Conservation (phyloP, 352 stramenopile species). For the Phytophthora pini region DNA sequence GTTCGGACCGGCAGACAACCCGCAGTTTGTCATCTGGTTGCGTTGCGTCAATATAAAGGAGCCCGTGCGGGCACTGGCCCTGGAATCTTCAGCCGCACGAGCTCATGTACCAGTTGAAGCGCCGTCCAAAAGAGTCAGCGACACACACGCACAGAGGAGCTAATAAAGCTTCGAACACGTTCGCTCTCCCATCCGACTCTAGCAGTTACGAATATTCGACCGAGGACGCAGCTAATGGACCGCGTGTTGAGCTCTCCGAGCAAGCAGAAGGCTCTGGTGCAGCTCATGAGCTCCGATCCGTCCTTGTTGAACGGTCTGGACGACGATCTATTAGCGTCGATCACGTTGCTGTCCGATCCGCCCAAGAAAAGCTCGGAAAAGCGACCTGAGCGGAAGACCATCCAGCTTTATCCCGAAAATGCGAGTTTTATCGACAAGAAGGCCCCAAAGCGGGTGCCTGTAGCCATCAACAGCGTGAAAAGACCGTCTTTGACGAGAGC, state of each 20-base stretch:
- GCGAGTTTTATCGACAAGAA: slow-evolving; percentile 18
- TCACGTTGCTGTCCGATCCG: slow-evolving; percentile 39
- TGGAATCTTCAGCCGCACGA: slow-evolving; percentile 12
- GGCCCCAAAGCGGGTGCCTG: slow-evolving; percentile 1
- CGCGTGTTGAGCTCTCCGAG: slow-evolving; percentile 36
- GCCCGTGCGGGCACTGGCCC: slow-evolving; percentile 15
- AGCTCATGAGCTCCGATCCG: slow-evolving; percentile 53
- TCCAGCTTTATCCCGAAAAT: slow-evolving; percentile 37
- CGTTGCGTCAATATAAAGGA: slow-evolving; percentile 24
- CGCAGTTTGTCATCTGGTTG: slow-evolving; percentile 10
- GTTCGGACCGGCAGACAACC: slow-evolving; percentile 26
- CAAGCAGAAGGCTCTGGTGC: slow-evolving; percentile 57
- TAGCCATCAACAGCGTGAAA: slow-evolving; percentile 6
- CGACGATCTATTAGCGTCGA: slow-evolving; percentile 42
- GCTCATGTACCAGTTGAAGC: slow-evolving; percentile 28
- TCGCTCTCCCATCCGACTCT: neutral
- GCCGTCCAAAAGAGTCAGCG: slow-evolving; percentile 14
- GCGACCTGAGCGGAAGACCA: slow-evolving; percentile 18
- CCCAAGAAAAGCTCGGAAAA: slow-evolving; percentile 7
- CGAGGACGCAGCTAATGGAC: slow-evolving; percentile 25
- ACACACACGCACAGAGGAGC: neutral
- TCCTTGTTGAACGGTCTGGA: slow-evolving; percentile 49
- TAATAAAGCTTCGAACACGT: slow-evolving; percentile 21
- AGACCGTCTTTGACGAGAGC: slow-evolving; percentile 10
- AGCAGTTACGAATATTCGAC: slow-evolving; percentile 28